phyloP scores from a whole-genome alignment of 2,329 filamentous ascomycete genomes.

The Microcyclospora pomicola region DNA sequence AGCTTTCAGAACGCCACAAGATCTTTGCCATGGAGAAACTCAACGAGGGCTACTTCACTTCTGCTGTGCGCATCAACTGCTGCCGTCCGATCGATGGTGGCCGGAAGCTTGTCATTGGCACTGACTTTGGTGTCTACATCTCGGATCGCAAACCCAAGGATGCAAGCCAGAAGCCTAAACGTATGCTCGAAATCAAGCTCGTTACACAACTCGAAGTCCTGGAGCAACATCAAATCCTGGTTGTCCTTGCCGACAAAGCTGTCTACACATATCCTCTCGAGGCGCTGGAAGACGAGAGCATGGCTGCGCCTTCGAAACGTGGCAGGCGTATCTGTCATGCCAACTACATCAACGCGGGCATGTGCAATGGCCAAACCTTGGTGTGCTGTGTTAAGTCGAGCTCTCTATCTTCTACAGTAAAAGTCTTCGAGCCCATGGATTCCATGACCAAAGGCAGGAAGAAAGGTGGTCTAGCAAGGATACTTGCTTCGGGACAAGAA shows the following conservation, averaged over 20 bases:
- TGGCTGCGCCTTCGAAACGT: conserved; percentile 62
- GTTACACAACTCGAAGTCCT: conserved; percentile 94
- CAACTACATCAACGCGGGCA: conserved; percentile 96
- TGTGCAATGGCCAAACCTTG: conserved; percentile 83
- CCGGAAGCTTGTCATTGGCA: conserved; percentile 85
- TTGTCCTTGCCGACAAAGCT: conserved; percentile 88
- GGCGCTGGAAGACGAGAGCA: conserved; percentile 68
- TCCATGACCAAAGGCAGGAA: conserved; percentile 79
- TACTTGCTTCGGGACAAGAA: conserved; percentile 88
- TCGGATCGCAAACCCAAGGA: conserved; percentile 85
- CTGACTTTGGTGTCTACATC: conserved; percentile 84
- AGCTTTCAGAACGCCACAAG: conserved; percentile 61
- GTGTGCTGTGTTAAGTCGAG: conserved; percentile 95
- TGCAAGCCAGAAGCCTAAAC: conserved; percentile 54
- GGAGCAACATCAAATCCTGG: conserved; percentile 82
- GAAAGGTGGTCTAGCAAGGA: conserved; percentile 87
- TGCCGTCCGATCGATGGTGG: conserved; percentile 91
- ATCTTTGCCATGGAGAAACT: conserved; percentile 55
- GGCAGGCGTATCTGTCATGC: conserved; percentile 96
- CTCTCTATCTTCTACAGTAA: conserved; percentile 87
- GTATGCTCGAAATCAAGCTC: conserved; percentile 70
- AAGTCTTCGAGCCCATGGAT: conserved; percentile 97
- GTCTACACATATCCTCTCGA: conserved; percentile 79
- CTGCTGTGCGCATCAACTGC: conserved; percentile 81
- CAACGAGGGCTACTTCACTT: conserved; percentile 82